Conservation (phyloP, 1,139 yeast species). For the Yamadazyma triangularis region DNA sequence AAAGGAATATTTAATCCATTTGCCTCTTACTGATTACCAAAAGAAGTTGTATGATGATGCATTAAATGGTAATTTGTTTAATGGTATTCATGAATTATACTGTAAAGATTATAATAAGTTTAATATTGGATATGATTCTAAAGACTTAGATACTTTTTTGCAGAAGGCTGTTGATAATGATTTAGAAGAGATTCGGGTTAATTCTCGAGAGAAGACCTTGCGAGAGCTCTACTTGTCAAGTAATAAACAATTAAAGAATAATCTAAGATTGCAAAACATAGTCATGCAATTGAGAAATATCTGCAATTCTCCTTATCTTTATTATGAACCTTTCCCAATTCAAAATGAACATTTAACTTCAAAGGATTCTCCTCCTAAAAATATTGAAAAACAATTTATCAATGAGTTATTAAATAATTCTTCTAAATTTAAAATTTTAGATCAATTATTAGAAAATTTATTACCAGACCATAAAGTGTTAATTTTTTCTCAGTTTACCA, state of each 20-base stretch:
- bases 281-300: conserved; percentile 81
- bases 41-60: conserved; percentile 59
- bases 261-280: conserved; percentile 49
- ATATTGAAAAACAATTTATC: conserved; percentile 21
- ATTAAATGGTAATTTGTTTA: conserved; percentile 41
- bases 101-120: conserved; percentile 14
- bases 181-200: conserved; percentile 1
- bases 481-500: conserved; percentile 81
- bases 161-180: background rate
- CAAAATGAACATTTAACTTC: conserved; percentile 14
- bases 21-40: conserved; percentile 63
- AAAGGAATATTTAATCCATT: conserved; percentile 79
- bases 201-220: conserved; percentile 1
- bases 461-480: conserved; percentile 61
- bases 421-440: conserved; percentile 66
- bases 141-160: background rate
- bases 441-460: conserved; percentile 54
- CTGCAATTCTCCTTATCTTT: conserved; percentile 81
- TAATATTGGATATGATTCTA: conserved; percentile 7
- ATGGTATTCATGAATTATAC: conserved; percentile 21
- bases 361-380: conserved; percentile 18
- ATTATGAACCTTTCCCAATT: conserved; percentile 70
- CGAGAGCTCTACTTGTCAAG: conserved; percentile 5
- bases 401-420: conserved; percentile 43
- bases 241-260: conserved; percentile 6